Evolutionary conservation across 2,329 filamentous ascomycete species (phyloP).

Genomic region (Botrytis sinoallii): DNA sequence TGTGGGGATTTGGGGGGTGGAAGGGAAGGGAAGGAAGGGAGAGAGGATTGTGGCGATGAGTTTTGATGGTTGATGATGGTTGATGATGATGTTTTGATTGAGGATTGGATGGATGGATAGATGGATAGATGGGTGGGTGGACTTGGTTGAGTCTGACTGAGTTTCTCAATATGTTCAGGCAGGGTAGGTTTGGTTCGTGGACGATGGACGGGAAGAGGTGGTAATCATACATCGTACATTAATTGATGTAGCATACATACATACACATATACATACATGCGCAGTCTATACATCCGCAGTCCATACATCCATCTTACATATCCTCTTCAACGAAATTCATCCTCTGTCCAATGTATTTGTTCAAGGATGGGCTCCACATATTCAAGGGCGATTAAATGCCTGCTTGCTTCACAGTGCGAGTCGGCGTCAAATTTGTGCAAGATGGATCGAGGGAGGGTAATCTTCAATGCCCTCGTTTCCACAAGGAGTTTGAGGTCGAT

Average conservation of each 20-base stretch:
- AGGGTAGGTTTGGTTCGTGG: not conserved
- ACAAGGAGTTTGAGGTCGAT: not conserved
- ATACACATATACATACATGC: not conserved
- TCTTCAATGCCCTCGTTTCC: slow-evolving; percentile 6
- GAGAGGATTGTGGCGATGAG: not conserved
- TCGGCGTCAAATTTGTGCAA: slow-evolving; percentile 2
- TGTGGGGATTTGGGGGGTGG: not conserved
- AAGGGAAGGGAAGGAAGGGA: not conserved
- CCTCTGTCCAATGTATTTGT: not conserved
- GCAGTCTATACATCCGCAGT: too few relatives aligned
- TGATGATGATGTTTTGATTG: not conserved
- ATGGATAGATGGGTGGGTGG: not conserved
- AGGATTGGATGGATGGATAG: not conserved
- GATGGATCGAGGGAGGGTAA: not conserved
- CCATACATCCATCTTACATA: not conserved
- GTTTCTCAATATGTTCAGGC: not conserved
- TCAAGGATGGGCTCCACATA: not conserved
- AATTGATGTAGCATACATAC: not conserved
- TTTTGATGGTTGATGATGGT: slow-evolving; percentile 7
- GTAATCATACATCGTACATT: not conserved
- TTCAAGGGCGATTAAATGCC: not conserved
- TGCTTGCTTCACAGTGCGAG: not conserved
- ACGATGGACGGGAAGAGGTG: not conserved
- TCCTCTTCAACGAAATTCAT: not conserved
- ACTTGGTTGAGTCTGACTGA: not conserved